Base-by-base conservation (phyloP, 108 stramenopile genomes). In the Nitzschia sp. region DNA sequence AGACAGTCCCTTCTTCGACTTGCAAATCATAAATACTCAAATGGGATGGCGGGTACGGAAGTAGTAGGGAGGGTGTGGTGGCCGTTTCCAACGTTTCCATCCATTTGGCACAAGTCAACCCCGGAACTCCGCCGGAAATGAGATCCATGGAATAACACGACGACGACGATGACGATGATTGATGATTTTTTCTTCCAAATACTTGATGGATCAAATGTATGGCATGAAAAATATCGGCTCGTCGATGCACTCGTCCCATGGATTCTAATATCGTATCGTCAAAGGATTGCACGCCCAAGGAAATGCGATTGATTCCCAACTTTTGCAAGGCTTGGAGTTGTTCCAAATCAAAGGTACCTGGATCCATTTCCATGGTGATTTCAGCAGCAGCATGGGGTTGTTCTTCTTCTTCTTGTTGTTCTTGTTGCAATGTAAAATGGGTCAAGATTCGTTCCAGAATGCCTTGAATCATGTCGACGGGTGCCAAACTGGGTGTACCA, bases 341-440 rank as follows among this genome's bases (percentile, higher is more conserved):
- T 0, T 58, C 47, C 38, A 65, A 29, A 56, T 78, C 69, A 68
- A 98, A 98, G 15, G 95, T 96, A 25, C 97, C 95, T 3, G 97
- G 97, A 76, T 98, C 97, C 91, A 95, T 95, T 80, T 98, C 97
- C 33, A 97, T 92, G 15, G 95, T 94, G n/a, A 96, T 72, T 76
- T 98, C 97, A 9, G 86, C 82, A 41, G 75, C 68, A 1, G 53
- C 56, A n/a, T n/a, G n/a, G n/a, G n/a, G n/a, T n/a, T n/a, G n/a
- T n/a, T n/a, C n/a, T n/a, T n/a, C n/a, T n/a, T n/a, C n/a, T n/a
- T n/a, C n/a, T n/a, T n/a, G n/a, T n/a, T n/a, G n/a, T n/a, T n/a
- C n/a, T n/a, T n/a, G n/a, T 0, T 54, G 36, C 47, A 96, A 54
- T 55, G 55, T 56, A 71, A 87, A 92, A 13, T 67, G 73, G 13